Evolutionary conservation across 2,329 filamentous ascomycete genomes (phyloP).

Genomic region (Intubia oerlemansii): DNA sequence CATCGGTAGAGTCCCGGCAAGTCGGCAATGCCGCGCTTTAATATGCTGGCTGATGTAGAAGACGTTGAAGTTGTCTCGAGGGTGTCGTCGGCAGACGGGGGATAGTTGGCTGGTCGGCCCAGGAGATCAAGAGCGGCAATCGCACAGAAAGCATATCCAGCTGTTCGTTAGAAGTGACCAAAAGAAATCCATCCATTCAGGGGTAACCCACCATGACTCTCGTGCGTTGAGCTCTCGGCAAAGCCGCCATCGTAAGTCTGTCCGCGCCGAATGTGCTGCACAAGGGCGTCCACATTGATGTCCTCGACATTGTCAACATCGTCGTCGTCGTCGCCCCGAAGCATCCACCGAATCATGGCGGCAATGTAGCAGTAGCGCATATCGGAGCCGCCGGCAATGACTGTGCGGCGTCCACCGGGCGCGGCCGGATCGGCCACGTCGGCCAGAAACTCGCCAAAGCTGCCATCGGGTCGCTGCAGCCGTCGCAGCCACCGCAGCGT

Average conservation of each 20-base stretch:
- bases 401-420: constrained; percentile 11
- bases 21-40: constrained; percentile 20
- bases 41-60: too few species aligned
- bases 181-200: too few species aligned
- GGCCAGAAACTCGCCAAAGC: constrained; percentile 67
- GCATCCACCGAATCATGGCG: constrained; percentile 59
- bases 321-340: constrained; percentile 36
- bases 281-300: constrained; percentile 50
- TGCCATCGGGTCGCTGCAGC: constrained; percentile 67
- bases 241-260: constrained; percentile 74
- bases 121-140: constrained; percentile 59
- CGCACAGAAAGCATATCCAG: constrained; percentile 81
- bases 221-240: constrained; percentile 54
- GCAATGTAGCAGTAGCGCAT: constrained; percentile 79
- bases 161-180: constrained; percentile 18
- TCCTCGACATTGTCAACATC: constrained; percentile 36
- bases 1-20: constrained; percentile 21
- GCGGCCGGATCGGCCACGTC: constrained; percentile 14
- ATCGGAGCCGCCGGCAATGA: constrained; percentile 60
- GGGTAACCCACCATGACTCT: constrained; percentile 64
- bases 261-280: constrained; percentile 39
- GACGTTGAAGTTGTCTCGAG: too few species aligned
- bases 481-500: constrained; percentile 53
- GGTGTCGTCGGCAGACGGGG: too few species aligned
- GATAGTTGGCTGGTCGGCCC: constrained; percentile 39